Conservation (phyloP, 2,329 filamentous ascomycete genomes). For the Diaporthe sp. region DNA sequence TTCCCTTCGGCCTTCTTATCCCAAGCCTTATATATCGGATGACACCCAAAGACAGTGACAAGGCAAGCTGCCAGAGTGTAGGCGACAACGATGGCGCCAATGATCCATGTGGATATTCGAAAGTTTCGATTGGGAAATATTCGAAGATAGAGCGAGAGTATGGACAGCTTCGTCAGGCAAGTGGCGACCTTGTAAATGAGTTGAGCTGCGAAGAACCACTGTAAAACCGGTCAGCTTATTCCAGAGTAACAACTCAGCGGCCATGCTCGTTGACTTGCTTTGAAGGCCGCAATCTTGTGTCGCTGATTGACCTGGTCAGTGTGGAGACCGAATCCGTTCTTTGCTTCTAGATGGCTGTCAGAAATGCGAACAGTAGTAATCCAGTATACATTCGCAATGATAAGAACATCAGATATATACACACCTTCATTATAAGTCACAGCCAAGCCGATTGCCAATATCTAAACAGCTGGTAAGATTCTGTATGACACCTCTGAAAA, state of each 20-base stretch:
- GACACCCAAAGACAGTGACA: not conserved
- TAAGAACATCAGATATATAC: not conserved
- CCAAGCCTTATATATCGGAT: slow-evolving; percentile 18
- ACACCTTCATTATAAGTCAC: slow-evolving; percentile 23
- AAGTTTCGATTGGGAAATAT: slow-evolving; percentile 9
- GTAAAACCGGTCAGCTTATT: not conserved
- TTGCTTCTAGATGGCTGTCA: slow-evolving; percentile 11
- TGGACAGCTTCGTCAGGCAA: slow-evolving; percentile 40
- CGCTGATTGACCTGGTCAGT: slow-evolving; percentile 1
- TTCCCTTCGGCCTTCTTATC: slow-evolving; percentile 16
- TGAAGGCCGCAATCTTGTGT: slow-evolving; percentile 23
- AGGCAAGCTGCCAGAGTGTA: slow-evolving; percentile 24
- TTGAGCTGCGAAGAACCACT: slow-evolving; percentile 43
- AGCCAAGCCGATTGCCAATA: slow-evolving; percentile 11
- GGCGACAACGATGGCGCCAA: slow-evolving; percentile 2
- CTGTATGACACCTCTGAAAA: not conserved
- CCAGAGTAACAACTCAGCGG: not conserved
- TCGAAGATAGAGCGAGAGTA: slow-evolving; percentile 29
- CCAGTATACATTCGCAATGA: not conserved
- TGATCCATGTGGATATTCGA: slow-evolving; percentile 1
- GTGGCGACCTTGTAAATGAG: slow-evolving; percentile 41
- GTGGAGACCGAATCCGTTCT: slow-evolving; percentile 22
- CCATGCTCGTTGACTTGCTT: not conserved
- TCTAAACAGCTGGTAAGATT: not conserved
- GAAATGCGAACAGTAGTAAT: not conserved